Percentiles rank a stretch among this genome's conserved stretches.
Conservation (phyloP, 805 yeast genomes). For the Starmera caribaea region DNA sequence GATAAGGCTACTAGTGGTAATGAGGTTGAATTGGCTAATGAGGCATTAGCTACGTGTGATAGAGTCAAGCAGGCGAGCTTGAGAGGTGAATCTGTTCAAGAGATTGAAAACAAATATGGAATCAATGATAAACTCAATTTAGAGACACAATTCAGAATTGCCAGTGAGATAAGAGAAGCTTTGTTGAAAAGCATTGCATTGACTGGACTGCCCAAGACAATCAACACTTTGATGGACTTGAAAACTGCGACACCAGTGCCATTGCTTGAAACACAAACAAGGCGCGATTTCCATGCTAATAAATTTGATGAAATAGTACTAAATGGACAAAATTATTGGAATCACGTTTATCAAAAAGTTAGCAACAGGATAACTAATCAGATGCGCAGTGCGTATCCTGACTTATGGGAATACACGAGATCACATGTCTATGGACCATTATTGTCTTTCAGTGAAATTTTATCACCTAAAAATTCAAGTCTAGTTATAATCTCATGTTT, state of each 20-base stretch:
- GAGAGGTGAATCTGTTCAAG: too few species aligned
- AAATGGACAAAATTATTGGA: conserved; percentile 64
- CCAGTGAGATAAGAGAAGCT: conserved; percentile 64
- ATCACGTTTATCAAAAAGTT: conserved; percentile 65
- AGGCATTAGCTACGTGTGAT: conserved; percentile 2
- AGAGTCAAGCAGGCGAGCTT: too few species aligned
- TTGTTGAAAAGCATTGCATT: conserved; percentile 71
- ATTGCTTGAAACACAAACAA: conserved; percentile 24
- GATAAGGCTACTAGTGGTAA: conserved; percentile 8
- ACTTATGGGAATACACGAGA: conserved; percentile 65
- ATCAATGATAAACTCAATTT: conserved; percentile 1
- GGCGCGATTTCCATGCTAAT: conserved; percentile 23
- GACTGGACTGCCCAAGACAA: conserved; percentile 77
- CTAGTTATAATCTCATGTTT: conserved; percentile 68
- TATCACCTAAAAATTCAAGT: conserved; percentile 63
- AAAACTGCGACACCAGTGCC: conserved; percentile 53
- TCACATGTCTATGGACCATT: conserved; percentile 72
- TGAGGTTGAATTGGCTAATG: conserved; percentile 10
- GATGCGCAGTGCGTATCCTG: conserved; percentile 72
- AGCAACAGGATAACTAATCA: conserved; percentile 58
- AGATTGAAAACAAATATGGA: conserved; percentile 12
- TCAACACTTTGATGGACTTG: conserved; percentile 63
- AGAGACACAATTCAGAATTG: conserved; percentile 19
- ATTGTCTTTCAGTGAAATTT: conserved; percentile 54
- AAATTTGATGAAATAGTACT: conserved; percentile 17